Base-by-base conservation (phyloP, 306 rosid genomes). In the Delonix regia region DNA sequence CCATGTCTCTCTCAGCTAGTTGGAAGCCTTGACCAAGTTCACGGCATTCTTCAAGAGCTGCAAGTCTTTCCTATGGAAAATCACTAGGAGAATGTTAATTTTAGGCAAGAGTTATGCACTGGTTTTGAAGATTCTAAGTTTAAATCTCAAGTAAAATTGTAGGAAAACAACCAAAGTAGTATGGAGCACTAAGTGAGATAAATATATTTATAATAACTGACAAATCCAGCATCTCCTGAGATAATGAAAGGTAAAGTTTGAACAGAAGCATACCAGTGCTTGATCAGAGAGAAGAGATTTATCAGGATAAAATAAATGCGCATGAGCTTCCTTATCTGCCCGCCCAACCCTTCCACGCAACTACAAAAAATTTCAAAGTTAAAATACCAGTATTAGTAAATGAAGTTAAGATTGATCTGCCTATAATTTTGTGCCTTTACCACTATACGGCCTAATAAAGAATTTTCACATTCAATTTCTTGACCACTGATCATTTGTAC, bases 291-390 rank as follows among this genome's bases (percentile, higher is more conserved):
- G 86, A 71, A 94, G 78, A 56, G 84, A 84, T 85, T 92, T 91
- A 77, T 92, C 93, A 8, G 90, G 95, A 84, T 92, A 94, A 87
- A 92, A 89, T 79, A 94, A 91, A 86, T 90, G 75, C 24, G 98
- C 99, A 82, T 90, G 89, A 30, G 99, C 99, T 87, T 94, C 98
- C 89, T 91, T 94, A 72, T 94, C 98, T 47, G 99, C 97, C 63
- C 98, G 90, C 19, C 99, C 99, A 78, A 94, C 98, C 82, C 99
- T 87, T 87, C 99, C 99, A 71, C 99, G 94, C 86, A 94, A 89
- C 97, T 94, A 86, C 39, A 72, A 84, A 67, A 78, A 80, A 78
- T 81, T 56, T 61, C 60, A 73, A 65, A 68, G 64, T 65, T 14
- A 80, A 51, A 59, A 9, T 13, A 11, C 15, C 49, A 24, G 36